Evolutionary conservation across 1,284 basidiomycete genomes (phyloP).

Genomic region (Amylostereum areolatum): DNA sequence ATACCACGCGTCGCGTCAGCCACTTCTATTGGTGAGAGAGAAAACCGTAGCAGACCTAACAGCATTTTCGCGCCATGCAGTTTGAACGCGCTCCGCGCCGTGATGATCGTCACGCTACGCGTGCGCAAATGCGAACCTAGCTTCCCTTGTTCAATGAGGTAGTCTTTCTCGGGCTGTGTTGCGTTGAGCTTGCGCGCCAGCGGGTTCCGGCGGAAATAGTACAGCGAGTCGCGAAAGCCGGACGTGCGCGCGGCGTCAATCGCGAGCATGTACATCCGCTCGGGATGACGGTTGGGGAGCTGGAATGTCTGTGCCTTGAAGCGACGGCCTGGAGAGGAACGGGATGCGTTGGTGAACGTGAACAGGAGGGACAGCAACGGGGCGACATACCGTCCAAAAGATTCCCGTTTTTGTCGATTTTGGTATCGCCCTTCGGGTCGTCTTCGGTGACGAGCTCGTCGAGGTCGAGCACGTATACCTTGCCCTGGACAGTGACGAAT

Average conservation of each 20-base stretch:
- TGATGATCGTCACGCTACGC: conserved; percentile 89
- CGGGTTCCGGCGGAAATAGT: conserved; percentile 91
- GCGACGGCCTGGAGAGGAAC: conserved; percentile 54
- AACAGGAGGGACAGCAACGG: conserved; percentile 2
- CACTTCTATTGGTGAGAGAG: not conserved
- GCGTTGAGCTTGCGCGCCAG: conserved; percentile 88
- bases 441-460: conserved; percentile 86
- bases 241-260: conserved; percentile 95
- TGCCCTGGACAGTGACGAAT: conserved; percentile 70
- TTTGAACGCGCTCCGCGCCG: conserved; percentile 91
- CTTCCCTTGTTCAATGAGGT: conserved; percentile 83
- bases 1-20: not conserved
- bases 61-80: conserved; percentile 90
- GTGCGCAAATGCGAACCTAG: conserved; percentile 86
- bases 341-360: conserved; percentile 2
- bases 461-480: conserved; percentile 74
- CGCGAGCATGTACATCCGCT: conserved; percentile 89
- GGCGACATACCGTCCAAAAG: conserved; percentile 71
- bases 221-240: conserved; percentile 93
- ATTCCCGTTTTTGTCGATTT: conserved; percentile 83
- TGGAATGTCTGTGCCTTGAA: conserved; percentile 89
- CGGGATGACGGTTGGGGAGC: conserved; percentile 76
- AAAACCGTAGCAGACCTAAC: conserved; percentile 48
- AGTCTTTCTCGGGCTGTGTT: conserved; percentile 84
- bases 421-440: conserved; percentile 85